Conservation (phyloP, 352 stramenopile genomes). For the Phytopythium helicoides region DNA sequence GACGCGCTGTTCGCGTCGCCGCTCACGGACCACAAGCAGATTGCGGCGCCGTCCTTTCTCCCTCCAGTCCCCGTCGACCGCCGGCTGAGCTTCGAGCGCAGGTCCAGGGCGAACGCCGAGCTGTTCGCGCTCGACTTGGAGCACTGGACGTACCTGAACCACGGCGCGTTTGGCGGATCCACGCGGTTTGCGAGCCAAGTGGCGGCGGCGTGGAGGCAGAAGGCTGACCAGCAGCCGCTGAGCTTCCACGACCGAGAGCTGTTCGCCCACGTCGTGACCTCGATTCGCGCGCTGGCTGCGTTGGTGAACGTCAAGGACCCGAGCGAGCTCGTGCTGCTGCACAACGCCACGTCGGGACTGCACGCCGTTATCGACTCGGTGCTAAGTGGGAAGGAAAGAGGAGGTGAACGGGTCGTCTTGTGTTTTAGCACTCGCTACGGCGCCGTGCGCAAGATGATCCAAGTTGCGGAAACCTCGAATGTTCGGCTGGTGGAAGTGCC, state of each 20-base stretch:
- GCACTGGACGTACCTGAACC: constrained; percentile 93
- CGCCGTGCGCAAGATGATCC: constrained; percentile 92
- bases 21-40: constrained; percentile 7
- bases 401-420: constrained; percentile 43
- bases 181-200: constrained; percentile 65
- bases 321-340: constrained; percentile 71
- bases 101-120: constrained; percentile 16
- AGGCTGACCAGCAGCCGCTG: constrained; percentile 88
- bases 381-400: constrained; percentile 6
- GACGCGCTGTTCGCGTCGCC: constrained; percentile 43
- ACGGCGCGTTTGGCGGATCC: constrained; percentile 91
- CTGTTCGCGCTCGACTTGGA: constrained; percentile 58
- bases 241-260: constrained; percentile 92
- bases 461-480: constrained; percentile 14
- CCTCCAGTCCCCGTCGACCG: constrained; percentile 1
- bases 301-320: constrained; percentile 56
- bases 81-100: constrained; percentile 13
- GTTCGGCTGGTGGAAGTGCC: constrained; percentile 55
- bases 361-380: constrained; percentile 81
- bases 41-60: constrained; percentile 16
- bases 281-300: constrained; percentile 67
- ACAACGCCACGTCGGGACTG: constrained; percentile 89
- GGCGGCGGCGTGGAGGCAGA: constrained; percentile 68
- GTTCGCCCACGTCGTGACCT: constrained; percentile 85
- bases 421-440: constrained; percentile 89